These are phyloP conservation scores for Kodamaea nitidulidarum DNA, from an alignment of 805 yeast genomes.

Conservation along the genomic window DNA sequence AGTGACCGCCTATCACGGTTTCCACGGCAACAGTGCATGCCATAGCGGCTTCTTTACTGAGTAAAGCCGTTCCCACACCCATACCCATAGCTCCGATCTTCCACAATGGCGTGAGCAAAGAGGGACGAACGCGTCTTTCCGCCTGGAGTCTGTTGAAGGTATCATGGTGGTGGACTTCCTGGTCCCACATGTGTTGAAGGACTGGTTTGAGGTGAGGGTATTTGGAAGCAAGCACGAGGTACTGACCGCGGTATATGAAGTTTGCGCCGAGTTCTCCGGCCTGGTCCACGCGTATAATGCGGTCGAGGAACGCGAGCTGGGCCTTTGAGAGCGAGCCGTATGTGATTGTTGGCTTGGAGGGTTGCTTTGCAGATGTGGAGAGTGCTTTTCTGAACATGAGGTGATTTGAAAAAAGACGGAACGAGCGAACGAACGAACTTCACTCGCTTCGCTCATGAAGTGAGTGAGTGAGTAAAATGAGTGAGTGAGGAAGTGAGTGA, in stretches of 20 bases:
- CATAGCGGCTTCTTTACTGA: slow-evolving; percentile 97
- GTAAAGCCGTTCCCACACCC: slow-evolving; percentile 81
- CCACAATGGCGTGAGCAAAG: slow-evolving; percentile 90
- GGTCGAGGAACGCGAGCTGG: slow-evolving; percentile 66
- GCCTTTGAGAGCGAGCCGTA: slow-evolving; percentile 44
- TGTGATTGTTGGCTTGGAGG: background rate
- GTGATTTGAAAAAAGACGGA: too few species aligned
- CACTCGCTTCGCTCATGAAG: too few species aligned
- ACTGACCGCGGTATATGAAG: slow-evolving; percentile 89
- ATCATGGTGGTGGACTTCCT: slow-evolving; percentile 84
- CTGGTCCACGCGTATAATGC: slow-evolving; percentile 88
- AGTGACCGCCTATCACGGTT: slow-evolving; percentile 95
- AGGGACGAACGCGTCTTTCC: slow-evolving; percentile 82
- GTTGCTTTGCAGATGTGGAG: background rate
- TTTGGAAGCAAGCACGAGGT: slow-evolving; percentile 63
- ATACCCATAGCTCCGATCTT: slow-evolving; percentile 81
- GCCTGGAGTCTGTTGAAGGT: slow-evolving; percentile 79
- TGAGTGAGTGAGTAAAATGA: too few species aligned
- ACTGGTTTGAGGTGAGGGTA: slow-evolving; percentile 75
- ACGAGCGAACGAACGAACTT: too few species aligned
- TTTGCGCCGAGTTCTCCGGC: slow-evolving; percentile 98
- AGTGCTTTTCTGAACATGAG: background rate
- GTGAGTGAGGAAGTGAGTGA: too few species aligned
- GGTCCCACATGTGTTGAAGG: slow-evolving; percentile 96
- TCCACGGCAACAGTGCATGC: slow-evolving; percentile 99